phyloP scores from a whole-genome alignment of 116 monocot genomes.

The Papilionanthe hybrid region DNA sequence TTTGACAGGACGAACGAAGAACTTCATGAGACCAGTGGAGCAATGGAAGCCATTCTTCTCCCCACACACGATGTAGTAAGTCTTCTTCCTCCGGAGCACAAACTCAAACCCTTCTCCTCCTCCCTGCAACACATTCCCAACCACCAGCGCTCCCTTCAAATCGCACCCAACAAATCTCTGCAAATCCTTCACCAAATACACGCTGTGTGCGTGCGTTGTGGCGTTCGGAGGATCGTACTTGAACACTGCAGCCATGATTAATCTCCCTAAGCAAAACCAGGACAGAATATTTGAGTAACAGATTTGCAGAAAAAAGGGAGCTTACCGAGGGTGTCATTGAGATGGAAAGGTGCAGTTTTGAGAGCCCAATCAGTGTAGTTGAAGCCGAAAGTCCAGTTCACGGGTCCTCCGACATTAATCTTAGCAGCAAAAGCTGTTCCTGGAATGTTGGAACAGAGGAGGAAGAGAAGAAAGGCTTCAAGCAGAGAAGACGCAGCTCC shows the following conservation, averaged over 20 bases:
- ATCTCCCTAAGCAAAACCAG: neutral
- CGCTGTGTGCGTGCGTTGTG: conserved; percentile 35
- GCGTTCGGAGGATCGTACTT: conserved; percentile 43
- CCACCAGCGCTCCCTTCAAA: conserved; percentile 23
- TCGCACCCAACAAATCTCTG: conserved; percentile 21
- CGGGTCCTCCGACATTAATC: conserved; percentile 16
- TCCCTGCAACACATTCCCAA: conserved; percentile 26
- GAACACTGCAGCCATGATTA: conserved; percentile 21
- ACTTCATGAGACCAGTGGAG: conserved; percentile 39
- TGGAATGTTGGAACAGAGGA: neutral
- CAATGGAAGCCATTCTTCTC: conserved; percentile 35
- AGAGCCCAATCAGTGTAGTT: conserved; percentile 28
- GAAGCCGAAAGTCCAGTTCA: conserved; percentile 27
- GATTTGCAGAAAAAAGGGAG: no score
- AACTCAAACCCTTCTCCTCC: conserved; percentile 28
- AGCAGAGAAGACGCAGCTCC: neutral
- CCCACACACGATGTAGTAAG: conserved; percentile 36
- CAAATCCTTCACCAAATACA: conserved; percentile 25
- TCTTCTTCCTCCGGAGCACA: conserved; percentile 25
- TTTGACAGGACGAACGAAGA: conserved; percentile 17
- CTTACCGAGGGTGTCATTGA: conserved; percentile 18
- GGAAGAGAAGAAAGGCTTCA: conserved; percentile 1
- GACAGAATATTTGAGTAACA: no score
- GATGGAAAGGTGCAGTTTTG: conserved; percentile 18
- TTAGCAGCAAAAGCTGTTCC: neutral